Evolutionary conservation across 805 yeast species (phyloP), one percentile per base, ranked within the genome.

Genomic region (Pichia kluyveri): DNA sequence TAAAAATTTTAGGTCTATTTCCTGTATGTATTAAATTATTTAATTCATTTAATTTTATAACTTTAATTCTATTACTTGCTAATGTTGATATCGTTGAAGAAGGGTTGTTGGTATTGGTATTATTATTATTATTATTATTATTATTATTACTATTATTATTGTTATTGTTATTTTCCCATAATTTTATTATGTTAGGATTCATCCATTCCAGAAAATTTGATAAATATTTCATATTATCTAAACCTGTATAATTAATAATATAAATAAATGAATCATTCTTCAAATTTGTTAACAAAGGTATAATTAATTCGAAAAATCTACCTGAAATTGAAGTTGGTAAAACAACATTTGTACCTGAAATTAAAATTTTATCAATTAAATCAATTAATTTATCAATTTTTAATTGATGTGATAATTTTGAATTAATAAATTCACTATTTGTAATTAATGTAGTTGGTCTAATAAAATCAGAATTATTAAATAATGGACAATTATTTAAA

Each of bases 181-280:
- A 84, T 56, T 85, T 83, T 27, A 86, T 76, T n/a, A 89, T 75
- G n/a, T 82, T 75, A 0, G 91, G 77, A 0, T 95, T 81, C 89
- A 93, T 84, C 98, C 98, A 93, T 68, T 93, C 99, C 30, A 91
- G 67, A 83, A 93, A 85, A 48, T 89, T 84, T 14, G 87, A 78
- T 0, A 97, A 96, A 60, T 85, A 87, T 27, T 83, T 76, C 48
- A 93, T 64, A 5, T 83, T 74, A 58, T 91, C 80, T 4, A 88
- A 79, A 27, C 93, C 95, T 0, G 89, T 81, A 56, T 80, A 82
- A 4, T 95, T 80, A n/a, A 86, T 67, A 49, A 88, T 72, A 34
- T 86, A 69, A 5, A 48, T 44, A 12, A 30, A 28, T 8, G 39
- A 26, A 27, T 45, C 18, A 4, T 37, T 8, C 9, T 41, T 38